Evolutionary conservation across 768 basidiomycete species (phyloP), one percentile per base, ranked within the genome.

Genomic region (Tephrocybe sp.): DNA sequence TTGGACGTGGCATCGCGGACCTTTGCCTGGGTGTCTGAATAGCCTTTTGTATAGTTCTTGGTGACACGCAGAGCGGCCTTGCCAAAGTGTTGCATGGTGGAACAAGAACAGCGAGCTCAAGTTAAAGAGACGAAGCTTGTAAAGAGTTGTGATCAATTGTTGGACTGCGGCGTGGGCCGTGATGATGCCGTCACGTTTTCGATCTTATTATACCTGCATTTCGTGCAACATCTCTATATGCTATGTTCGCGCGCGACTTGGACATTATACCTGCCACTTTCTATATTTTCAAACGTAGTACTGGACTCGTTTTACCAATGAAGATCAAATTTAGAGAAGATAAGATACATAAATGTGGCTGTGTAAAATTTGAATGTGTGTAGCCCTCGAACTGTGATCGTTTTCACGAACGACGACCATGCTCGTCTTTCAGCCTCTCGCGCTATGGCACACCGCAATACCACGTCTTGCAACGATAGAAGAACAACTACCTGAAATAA

Each of bases 1-100:
- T 98, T 98, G 20, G 91, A 93, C 15, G 94, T 98, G 33, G 94
- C 92, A 75, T 96, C 94, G 54, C 95, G 84, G 54, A 98, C 92
- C 70, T 98, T 98, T 37, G 90, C 85, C 72, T 98, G 93, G 0
- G 87, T 86, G 54, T 98, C 95, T 37, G 94, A 95, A 71, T 98
- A 99, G 33, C 90, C 90, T 61, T 92, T 93, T 49, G 94, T 97
- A 67, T 95, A 95, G 66, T 95, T 96, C 73, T 96, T 97, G 41
- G 91, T 90, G 30, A 92, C 88, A 46, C 94, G 83, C 42, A 94
- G 78, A 18, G 90, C 87, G 59, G 81, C 85, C 69, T 90, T 93
- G 59, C 88, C 90, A 69, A 93, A 85, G 61, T 89, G 80, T 68
- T 91, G 88, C 73, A 93, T 81, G 55, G 53, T 60, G 56, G 34